Percentiles rank a stretch among this genome's conserved stretches.
Conservation (phyloP, 345 rosid species). For the Hirschfeldia incana region DNA sequence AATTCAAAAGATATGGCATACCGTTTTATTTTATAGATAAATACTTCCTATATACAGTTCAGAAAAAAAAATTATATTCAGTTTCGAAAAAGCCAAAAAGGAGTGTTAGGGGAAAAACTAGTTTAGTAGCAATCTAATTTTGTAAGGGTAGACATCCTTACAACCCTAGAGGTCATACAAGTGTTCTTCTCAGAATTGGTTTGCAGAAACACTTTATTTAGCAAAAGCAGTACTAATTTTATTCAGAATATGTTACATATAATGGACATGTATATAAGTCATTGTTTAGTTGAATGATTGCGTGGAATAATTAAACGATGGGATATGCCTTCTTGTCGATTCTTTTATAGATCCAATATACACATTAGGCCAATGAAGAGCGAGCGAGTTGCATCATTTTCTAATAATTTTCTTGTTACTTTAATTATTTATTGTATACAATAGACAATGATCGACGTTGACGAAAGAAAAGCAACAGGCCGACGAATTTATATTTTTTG, state of each 20-base stretch:
- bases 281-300: constrained; percentile 32
- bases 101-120: too few species aligned
- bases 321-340: constrained; percentile 44
- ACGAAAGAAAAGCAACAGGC: constrained; percentile 12
- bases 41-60: too few species aligned
- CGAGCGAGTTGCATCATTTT: constrained; percentile 18
- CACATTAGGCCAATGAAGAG: constrained; percentile 19
- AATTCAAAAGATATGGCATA: too few species aligned
- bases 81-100: too few species aligned
- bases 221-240: constrained; percentile 2
- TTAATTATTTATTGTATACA: neutral
- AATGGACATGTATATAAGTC: constrained; percentile 37
- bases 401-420: neutral
- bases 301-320: constrained; percentile 33
- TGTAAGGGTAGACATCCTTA: neutral
- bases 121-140: neutral
- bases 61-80: too few species aligned
- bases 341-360: constrained; percentile 37
- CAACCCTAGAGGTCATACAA: neutral
- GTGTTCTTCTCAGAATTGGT: neutral
- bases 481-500: too few species aligned
- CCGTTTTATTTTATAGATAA: too few species aligned
- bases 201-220: neutral
- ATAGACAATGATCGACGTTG: constrained; percentile 27
- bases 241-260: neutral